Evolutionary conservation across 257 asterid genomes (phyloP).

Genomic region (Nicotiana paniculata): DNA sequence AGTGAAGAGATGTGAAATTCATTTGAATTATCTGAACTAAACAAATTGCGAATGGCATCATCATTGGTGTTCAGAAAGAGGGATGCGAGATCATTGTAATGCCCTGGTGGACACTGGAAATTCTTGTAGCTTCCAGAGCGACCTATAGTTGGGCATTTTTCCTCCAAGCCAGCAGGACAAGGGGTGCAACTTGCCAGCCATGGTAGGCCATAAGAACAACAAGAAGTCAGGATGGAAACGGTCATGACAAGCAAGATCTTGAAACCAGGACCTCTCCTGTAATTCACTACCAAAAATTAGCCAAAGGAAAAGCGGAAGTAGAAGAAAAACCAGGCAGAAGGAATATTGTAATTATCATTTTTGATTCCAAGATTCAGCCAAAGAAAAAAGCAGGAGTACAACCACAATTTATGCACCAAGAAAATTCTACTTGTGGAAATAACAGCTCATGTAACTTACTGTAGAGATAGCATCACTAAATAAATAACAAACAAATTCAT

Average conservation of each 20-base stretch:
- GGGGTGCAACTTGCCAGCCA: constrained; percentile 76
- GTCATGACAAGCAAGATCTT: constrained; percentile 63
- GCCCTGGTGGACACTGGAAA: constrained; percentile 72
- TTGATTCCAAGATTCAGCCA: neutral
- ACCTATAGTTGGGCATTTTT: constrained; percentile 64
- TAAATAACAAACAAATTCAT: neutral
- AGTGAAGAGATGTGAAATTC: constrained; percentile 66
- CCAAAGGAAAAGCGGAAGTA: neutral
- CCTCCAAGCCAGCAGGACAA: constrained; percentile 50
- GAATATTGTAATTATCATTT: neutral
- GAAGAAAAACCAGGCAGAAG: neutral
- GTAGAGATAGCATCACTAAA: constrained; percentile 1
- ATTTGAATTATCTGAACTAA: constrained; percentile 37
- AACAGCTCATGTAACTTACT: neutral
- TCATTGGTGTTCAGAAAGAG: constrained; percentile 85
- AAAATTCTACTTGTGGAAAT: neutral
- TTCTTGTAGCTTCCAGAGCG: constrained; percentile 79
- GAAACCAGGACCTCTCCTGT: constrained; percentile 78
- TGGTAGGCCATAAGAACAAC: constrained; percentile 80
- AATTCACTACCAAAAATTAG: constrained; percentile 21
- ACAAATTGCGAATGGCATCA: constrained; percentile 86
- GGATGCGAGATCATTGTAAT: constrained; percentile 90
- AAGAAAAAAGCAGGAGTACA: neutral
- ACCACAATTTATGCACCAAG: neutral
- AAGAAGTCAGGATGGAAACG: constrained; percentile 72